phyloP scores from a whole-genome alignment of 2,329 filamentous ascomycete species.

The Botryotinia convoluta region DNA sequence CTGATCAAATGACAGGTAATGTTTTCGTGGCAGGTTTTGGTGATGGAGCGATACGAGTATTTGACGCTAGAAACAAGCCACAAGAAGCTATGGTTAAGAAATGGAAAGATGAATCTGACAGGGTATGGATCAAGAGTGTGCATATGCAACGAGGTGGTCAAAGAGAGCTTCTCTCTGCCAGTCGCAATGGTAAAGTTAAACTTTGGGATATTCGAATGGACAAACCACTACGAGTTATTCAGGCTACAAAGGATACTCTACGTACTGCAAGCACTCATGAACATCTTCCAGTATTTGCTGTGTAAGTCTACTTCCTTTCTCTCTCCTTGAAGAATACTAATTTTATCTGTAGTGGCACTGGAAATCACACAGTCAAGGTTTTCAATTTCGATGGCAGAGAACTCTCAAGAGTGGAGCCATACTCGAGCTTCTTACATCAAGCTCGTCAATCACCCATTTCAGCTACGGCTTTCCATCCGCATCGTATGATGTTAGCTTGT shows the following conservation, averaged over 20 bases:
- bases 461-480: conserved; percentile 90
- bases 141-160: conserved; percentile 96
- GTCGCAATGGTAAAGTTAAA: conserved; percentile 88
- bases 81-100: conserved; percentile 92
- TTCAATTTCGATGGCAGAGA: conserved; percentile 83
- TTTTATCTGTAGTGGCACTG: conserved; percentile 67
- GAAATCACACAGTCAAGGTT: conserved; percentile 82
- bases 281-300: conserved; percentile 91
- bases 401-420: conserved; percentile 83
- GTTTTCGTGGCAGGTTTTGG: conserved; percentile 96
- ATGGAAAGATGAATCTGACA: conserved; percentile 84
- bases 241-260: conserved; percentile 73
- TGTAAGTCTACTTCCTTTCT: conserved; percentile 57
- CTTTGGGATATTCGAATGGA: conserved; percentile 96
- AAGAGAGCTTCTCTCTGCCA: conserved; percentile 85
- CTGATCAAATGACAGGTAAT: conserved; percentile 95
- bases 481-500: conserved; percentile 85
- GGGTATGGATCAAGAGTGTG: conserved; percentile 92
- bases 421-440: conserved; percentile 82
- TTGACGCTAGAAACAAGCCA: conserved; percentile 80
- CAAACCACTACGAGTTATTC: conserved; percentile 68
- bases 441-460: conserved; percentile 80
- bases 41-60: conserved; percentile 90
- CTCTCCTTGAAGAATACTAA: neutral
- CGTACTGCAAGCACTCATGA: conserved; percentile 91